Evolutionary conservation across 2,329 filamentous ascomycete genomes (phyloP).

Genomic region (Sordariomycetes sp.): DNA sequence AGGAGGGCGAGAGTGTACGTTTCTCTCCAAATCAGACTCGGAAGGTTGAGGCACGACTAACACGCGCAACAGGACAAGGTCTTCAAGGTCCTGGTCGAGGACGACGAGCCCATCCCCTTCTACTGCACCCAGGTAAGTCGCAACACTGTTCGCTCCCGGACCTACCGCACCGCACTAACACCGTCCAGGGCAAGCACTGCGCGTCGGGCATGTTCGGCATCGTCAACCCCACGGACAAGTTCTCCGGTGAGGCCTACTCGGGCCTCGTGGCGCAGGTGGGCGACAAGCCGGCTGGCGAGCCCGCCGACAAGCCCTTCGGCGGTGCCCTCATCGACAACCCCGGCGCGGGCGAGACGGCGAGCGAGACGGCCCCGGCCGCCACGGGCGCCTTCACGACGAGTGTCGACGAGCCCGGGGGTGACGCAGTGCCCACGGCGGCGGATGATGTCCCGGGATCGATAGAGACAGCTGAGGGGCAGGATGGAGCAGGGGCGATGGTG

Average conservation of each 20-base stretch:
- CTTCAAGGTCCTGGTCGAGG: conserved; percentile 21
- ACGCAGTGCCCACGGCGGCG: neutral
- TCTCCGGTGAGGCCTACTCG: conserved; percentile 20
- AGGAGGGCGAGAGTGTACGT: conserved; percentile 18
- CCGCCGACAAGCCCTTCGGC: conserved; percentile 14
- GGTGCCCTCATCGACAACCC: conserved; percentile 16
- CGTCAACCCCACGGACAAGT: conserved; percentile 19
- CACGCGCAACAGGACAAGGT: conserved; percentile 16
- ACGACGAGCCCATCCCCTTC: conserved; percentile 22
- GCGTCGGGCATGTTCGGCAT: conserved; percentile 27
- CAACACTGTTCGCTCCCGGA: too few species aligned
- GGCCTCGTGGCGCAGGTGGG: conserved; percentile 5
- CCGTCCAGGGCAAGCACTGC: conserved; percentile 19
- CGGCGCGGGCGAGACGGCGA: conserved; percentile 6
- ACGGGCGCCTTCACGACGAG: neutral
- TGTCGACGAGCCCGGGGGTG: neutral
- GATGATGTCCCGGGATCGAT: neutral
- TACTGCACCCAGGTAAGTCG: conserved; percentile 21
- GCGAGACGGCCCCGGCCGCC: neutral
- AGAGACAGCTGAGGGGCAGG: neutral
- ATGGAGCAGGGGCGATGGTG: neutral
- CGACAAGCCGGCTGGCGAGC: conserved; percentile 10
- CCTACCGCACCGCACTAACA: neutral
- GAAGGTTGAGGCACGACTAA: neutral
- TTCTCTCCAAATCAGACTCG: neutral